Conservation (phyloP, 2,329 filamentous ascomycete species). For the Fusarium longipes region DNA sequence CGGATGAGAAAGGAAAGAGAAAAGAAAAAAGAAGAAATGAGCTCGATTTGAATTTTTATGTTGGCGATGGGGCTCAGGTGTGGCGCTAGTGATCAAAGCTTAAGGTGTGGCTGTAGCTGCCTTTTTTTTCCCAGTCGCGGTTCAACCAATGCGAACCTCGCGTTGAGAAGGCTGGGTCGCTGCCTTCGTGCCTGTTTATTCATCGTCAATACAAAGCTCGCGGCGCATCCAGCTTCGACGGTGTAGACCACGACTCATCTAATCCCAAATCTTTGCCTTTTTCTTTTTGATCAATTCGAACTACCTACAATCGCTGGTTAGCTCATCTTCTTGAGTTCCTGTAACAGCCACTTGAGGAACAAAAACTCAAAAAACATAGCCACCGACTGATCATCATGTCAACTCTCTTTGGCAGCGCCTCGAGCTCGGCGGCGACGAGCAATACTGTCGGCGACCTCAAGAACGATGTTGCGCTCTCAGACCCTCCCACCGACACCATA, state of each 20-base stretch:
- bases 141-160: constrained; percentile 45
- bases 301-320: not conserved
- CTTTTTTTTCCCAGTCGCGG: constrained; percentile 35
- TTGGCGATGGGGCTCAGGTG: constrained; percentile 36
- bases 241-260: constrained; percentile 1
- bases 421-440: constrained; percentile 60
- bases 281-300: not conserved
- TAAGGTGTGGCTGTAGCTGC: constrained; percentile 29
- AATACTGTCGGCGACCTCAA: constrained; percentile 91
- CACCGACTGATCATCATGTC: constrained; percentile 65
- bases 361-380: constrained; percentile 14
- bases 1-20: constrained; percentile 56
- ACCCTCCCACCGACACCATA: constrained; percentile 88
- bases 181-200: constrained; percentile 48
- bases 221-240: constrained; percentile 27
- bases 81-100: constrained; percentile 31
- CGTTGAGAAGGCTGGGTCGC: constrained; percentile 44
- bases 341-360: not conserved
- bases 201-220: constrained; percentile 38
- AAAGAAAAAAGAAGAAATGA: constrained; percentile 13
- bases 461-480: constrained; percentile 82
- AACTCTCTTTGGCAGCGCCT: constrained; percentile 66
- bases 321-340: not conserved
- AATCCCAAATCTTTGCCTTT: not conserved
- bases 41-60: constrained; percentile 44